Conservation (phyloP, 352 stramenopile species). For the Peronosclerospora sorghi region DNA sequence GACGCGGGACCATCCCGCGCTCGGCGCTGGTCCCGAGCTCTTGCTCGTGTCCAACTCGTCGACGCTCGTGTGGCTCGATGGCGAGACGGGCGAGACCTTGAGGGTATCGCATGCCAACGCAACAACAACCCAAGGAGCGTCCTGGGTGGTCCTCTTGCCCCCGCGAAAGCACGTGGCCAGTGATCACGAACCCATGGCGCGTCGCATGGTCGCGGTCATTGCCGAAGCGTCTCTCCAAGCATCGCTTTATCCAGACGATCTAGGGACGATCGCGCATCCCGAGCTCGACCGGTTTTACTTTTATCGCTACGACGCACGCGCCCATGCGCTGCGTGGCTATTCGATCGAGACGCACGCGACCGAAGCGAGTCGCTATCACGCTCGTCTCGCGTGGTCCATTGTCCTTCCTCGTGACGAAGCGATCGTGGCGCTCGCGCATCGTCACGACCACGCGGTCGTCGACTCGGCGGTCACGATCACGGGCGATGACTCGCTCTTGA, state of each 20-base stretch:
- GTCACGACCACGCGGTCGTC: conserved; percentile 51
- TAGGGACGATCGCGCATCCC: conserved; percentile 27
- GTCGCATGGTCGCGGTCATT: conserved; percentile 53
- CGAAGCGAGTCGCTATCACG: conserved; percentile 22
- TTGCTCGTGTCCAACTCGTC: conserved; percentile 51
- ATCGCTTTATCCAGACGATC: conserved; percentile 41
- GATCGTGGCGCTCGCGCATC: conserved; percentile 43
- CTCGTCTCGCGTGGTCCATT: conserved; percentile 54
- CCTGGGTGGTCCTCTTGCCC: conserved; percentile 61
- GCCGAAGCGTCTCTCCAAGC: conserved; percentile 37
- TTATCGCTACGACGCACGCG: conserved; percentile 45
- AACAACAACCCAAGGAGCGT: conserved; percentile 8
- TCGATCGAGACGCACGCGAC: conserved; percentile 27
- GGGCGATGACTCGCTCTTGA: conserved; percentile 92
- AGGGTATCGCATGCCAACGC: conserved; percentile 19
- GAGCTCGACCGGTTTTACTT: conserved; percentile 74
- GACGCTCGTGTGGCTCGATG: conserved; percentile 61
- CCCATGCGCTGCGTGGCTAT: conserved; percentile 46
- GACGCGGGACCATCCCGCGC: conserved; percentile 62
- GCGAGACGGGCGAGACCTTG: conserved; percentile 44
- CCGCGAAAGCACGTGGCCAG: conserved; percentile 59
- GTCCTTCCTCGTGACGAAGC: conserved; percentile 47
- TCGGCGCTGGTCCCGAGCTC: conserved; percentile 60
- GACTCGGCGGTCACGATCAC: conserved; percentile 76
- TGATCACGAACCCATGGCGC: conserved; percentile 41